phyloP scores from a whole-genome alignment of 805 yeast genomes.

The Barnettozyma sp. region DNA sequence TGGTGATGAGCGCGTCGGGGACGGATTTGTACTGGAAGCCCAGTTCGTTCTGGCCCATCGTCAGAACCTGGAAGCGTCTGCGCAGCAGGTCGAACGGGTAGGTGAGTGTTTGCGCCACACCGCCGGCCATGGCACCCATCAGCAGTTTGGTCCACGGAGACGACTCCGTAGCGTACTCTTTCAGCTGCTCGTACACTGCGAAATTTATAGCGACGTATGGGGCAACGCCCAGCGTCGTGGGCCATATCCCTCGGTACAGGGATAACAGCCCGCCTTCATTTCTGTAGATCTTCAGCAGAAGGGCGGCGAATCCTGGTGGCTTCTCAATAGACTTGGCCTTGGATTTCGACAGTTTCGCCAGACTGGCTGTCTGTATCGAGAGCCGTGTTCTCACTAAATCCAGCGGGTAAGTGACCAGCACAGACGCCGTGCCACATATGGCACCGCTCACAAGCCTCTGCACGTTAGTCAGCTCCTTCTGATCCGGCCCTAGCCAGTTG shows the following conservation, averaged over 20 bases:
- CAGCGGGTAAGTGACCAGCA: slow-evolving; percentile 81
- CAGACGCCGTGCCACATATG: slow-evolving; percentile 73
- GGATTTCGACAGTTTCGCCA: slow-evolving; percentile 36
- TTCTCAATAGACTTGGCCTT: slow-evolving; percentile 29
- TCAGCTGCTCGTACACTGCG: slow-evolving; percentile 76
- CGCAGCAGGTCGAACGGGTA: slow-evolving; percentile 89
- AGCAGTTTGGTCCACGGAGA: slow-evolving; percentile 50
- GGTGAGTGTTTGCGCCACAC: slow-evolving; percentile 81
- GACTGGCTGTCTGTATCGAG: slow-evolving; percentile 79
- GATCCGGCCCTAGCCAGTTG: slow-evolving; percentile 27
- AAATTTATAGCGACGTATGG: slow-evolving; percentile 94
- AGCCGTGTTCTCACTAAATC: slow-evolving; percentile 87
- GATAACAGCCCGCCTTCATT: slow-evolving; percentile 80
- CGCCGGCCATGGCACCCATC: slow-evolving; percentile 85
- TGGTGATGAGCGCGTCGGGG: slow-evolving; percentile 61
- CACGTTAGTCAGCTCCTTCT: slow-evolving; percentile 37
- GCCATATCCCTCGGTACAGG: slow-evolving; percentile 76
- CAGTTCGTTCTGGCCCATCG: slow-evolving; percentile 65
- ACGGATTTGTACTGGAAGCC: slow-evolving; percentile 82
- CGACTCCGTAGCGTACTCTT: slow-evolving; percentile 43
- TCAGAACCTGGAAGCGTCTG: slow-evolving; percentile 84
- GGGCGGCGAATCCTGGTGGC: slow-evolving; percentile 67
- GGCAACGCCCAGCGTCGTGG: slow-evolving; percentile 92
- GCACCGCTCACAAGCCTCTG: slow-evolving; percentile 74
- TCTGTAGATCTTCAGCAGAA: slow-evolving; percentile 51